phyloP scores from a whole-genome alignment of 2,329 filamentous ascomycete genomes.

The Fusarium sp. region DNA sequence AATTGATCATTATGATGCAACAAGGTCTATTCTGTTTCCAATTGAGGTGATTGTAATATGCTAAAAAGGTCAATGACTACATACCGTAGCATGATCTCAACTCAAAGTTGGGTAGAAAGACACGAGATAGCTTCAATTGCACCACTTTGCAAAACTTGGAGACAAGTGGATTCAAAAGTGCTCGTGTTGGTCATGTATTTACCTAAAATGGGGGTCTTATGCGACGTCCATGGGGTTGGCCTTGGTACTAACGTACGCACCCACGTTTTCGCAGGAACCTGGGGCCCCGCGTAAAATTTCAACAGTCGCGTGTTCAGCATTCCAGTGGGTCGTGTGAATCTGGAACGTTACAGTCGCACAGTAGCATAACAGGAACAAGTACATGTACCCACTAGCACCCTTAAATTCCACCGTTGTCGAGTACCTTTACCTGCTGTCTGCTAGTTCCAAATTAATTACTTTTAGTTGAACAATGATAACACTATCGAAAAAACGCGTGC shows the following conservation, averaged over 20 bases:
- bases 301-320: conserved; percentile 23
- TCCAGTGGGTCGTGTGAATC: conserved; percentile 23
- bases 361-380: no score
- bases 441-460: no score
- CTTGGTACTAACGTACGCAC: not conserved
- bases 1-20: no score
- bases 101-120: not conserved
- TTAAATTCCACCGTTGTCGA: no score
- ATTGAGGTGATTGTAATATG: no score
- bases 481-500: no score
- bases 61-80: no score
- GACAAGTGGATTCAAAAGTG: conserved; percentile 13
- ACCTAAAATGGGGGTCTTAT: conserved; percentile 17
- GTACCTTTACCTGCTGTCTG: no score
- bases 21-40: no score
- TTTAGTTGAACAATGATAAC: no score
- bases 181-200: conserved; percentile 20
- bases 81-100: no score
- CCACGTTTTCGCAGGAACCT: conserved; percentile 17
- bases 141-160: not conserved
- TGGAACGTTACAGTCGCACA: not conserved
- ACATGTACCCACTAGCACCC: no score
- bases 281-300: conserved; percentile 34
- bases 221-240: conserved; percentile 7
- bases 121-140: conserved; percentile 16